Percentiles rank a stretch among this genome's conserved stretches.
These are phyloP conservation scores for Hyaloperonospora brassicae DNA, from an alignment of 352 stramenopile species.

Conservation along the genomic window DNA sequence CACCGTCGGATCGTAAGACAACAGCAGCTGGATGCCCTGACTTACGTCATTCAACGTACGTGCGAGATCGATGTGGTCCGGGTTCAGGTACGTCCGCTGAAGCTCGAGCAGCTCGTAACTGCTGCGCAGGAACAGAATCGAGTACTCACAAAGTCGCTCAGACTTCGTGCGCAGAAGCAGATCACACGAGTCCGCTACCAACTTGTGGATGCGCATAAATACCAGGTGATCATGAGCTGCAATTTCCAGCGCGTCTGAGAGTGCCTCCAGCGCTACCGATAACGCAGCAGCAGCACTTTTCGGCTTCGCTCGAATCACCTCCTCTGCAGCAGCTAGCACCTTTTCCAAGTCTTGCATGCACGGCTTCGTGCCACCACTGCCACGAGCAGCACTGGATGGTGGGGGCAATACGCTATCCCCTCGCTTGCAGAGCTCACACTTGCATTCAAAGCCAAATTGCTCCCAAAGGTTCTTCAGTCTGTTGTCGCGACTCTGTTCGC, in stretches of 20 bases:
- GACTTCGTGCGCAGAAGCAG: slow-evolving; percentile 59
- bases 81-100: slow-evolving; percentile 72
- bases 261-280: slow-evolving; percentile 60
- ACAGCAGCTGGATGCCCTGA: slow-evolving; percentile 84
- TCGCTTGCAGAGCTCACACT: slow-evolving; percentile 53
- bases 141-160: slow-evolving; percentile 68
- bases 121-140: slow-evolving; percentile 81
- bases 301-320: slow-evolving; percentile 43
- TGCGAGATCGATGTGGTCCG: slow-evolving; percentile 88
- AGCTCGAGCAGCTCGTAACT: slow-evolving; percentile 84
- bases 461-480: slow-evolving; percentile 77
- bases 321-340: slow-evolving; percentile 45
- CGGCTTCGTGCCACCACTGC: slow-evolving; percentile 15
- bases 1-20: slow-evolving; percentile 79
- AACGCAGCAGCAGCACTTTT: slow-evolving; percentile 46
- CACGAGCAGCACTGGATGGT: slow-evolving; percentile 16
- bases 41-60: slow-evolving; percentile 89
- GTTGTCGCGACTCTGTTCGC: slow-evolving; percentile 79
- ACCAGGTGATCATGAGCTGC: slow-evolving; percentile 80
- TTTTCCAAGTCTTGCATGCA: slow-evolving; percentile 62
- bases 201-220: slow-evolving; percentile 85
- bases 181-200: slow-evolving; percentile 88
- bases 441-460: slow-evolving; percentile 89
- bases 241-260: slow-evolving; percentile 78
- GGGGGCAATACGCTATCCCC: slow-evolving; percentile 58